These are phyloP conservation scores for Globisporangium mamillatum DNA, from an alignment of 352 stramenopile genomes.

Conservation along the genomic window DNA sequence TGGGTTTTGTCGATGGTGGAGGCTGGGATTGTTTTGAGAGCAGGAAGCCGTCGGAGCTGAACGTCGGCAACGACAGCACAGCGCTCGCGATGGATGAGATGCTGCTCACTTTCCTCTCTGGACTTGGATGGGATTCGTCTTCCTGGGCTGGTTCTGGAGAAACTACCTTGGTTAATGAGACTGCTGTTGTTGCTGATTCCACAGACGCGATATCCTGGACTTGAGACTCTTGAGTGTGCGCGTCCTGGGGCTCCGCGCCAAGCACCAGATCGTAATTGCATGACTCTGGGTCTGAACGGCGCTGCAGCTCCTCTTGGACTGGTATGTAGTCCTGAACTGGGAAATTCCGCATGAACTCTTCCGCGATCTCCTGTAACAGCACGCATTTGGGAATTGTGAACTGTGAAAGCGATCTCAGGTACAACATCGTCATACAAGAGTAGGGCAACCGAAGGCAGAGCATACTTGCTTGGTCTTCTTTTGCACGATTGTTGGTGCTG, in stretches of 20 bases:
- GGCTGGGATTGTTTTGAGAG: slow-evolving; percentile 14
- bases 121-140: neutral
- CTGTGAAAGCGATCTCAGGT: neutral
- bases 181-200: neutral
- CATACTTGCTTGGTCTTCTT: slow-evolving; percentile 19
- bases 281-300: too few relatives aligned
- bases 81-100: slow-evolving; percentile 47
- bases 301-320: slow-evolving; percentile 3
- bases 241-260: too few relatives aligned
- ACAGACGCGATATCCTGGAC: too few relatives aligned
- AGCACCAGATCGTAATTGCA: neutral
- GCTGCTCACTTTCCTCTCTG: neutral
- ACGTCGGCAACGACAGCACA: slow-evolving; percentile 48
- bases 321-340: slow-evolving; percentile 75
- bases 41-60: slow-evolving; percentile 31
- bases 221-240: too few relatives aligned
- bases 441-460: neutral
- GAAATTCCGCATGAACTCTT: slow-evolving; percentile 67
- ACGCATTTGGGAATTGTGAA: neutral
- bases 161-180: neutral
- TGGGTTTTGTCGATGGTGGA: slow-evolving; percentile 34
- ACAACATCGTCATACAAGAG: too few relatives aligned
- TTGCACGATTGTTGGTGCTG: neutral
- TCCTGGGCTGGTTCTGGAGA: neutral
- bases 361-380: slow-evolving; percentile 31